Conservation (phyloP, 768 basidiomycete species). For the Dacryopinax primogenitus region DNA sequence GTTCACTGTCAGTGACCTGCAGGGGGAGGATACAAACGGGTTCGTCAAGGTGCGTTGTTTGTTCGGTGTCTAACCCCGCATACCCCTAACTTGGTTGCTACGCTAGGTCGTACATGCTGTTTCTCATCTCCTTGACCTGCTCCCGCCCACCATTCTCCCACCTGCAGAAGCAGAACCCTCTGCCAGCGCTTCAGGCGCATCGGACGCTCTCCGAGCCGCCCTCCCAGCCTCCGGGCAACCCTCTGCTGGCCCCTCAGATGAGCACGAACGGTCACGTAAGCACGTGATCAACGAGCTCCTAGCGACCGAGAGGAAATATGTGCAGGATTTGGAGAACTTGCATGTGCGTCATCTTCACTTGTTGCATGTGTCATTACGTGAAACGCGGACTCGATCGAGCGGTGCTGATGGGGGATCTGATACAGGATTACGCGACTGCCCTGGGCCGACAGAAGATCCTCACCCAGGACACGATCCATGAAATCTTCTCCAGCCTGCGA, state of each 20-base stretch:
- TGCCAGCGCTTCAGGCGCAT: conserved; percentile 12
- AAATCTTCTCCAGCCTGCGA: conserved; percentile 88
- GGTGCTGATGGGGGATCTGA: conserved; percentile 15
- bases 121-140: conserved; percentile 62
- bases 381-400: too few species aligned
- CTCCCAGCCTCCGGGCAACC: conserved; percentile 12
- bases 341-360: conserved; percentile 46
- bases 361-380: conserved; percentile 9
- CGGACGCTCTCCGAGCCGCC: conserved; percentile 12
- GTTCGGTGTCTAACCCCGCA: conserved; percentile 7
- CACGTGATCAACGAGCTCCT: conserved; percentile 81
- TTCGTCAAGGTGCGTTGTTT: conserved; percentile 69
- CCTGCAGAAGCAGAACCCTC: conserved; percentile 32
- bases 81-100: not conserved
- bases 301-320: conserved; percentile 91
- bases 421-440: conserved; percentile 76
- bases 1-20: conserved; percentile 86
- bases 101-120: conserved; percentile 78
- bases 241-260: conserved; percentile 11
- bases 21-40: conserved; percentile 81
- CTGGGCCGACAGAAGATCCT: conserved; percentile 72
- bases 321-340: conserved; percentile 91
- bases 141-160: conserved; percentile 39
- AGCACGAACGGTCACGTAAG: conserved; percentile 54
- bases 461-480: conserved; percentile 89